A percentile compares a stretch with the other conserved stretches of the same genome.
Evolutionary conservation across 2,329 filamentous ascomycete genomes (phyloP).

Genomic region (Fusarium dlaminii): DNA sequence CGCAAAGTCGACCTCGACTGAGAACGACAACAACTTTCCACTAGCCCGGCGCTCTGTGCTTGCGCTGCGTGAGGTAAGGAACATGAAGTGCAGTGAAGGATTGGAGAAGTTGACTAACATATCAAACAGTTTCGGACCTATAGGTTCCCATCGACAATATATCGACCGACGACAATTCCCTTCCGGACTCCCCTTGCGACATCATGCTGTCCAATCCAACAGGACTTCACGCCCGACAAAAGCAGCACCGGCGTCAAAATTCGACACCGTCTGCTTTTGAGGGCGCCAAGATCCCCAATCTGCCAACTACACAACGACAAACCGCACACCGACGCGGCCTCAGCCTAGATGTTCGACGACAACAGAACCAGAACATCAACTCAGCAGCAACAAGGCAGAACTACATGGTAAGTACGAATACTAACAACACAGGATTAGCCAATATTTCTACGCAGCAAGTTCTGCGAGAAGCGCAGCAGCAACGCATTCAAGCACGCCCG

Average conservation of each 20-base stretch:
- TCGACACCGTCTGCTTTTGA: conserved; percentile 85
- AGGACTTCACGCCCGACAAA: conserved; percentile 71
- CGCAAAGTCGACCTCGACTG: conserved; percentile 58
- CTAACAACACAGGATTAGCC: conserved; percentile 67
- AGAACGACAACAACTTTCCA: conserved; percentile 54
- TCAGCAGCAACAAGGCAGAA: conserved; percentile 45
- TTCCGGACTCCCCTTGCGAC: conserved; percentile 76
- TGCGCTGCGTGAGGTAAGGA: conserved; percentile 82
- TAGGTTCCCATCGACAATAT: conserved; percentile 60
- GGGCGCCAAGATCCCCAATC: conserved; percentile 73
- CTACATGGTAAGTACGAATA: conserved; percentile 60
- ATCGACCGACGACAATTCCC: conserved; percentile 61
- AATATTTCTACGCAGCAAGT: conserved; percentile 72
- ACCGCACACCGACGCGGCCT: conserved; percentile 80
- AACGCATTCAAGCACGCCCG: conserved; percentile 80
- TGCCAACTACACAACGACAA: conserved; percentile 60
- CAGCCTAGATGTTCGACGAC: conserved; percentile 79
- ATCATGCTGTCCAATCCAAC: conserved; percentile 82
- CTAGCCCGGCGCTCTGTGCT: conserved; percentile 81
- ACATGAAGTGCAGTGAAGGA: neutral
- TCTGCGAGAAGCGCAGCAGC: conserved; percentile 91
- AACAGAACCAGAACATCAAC: conserved; percentile 50
- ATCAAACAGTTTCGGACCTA: conserved; percentile 55
- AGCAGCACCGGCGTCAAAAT: conserved; percentile 81
- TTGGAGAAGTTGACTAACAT: neutral